A percentile compares a stretch with the other conserved stretches of the same genome.
Conservation (phyloP, 2,329 filamentous ascomycete species). For the Ascochyta rabiei region DNA sequence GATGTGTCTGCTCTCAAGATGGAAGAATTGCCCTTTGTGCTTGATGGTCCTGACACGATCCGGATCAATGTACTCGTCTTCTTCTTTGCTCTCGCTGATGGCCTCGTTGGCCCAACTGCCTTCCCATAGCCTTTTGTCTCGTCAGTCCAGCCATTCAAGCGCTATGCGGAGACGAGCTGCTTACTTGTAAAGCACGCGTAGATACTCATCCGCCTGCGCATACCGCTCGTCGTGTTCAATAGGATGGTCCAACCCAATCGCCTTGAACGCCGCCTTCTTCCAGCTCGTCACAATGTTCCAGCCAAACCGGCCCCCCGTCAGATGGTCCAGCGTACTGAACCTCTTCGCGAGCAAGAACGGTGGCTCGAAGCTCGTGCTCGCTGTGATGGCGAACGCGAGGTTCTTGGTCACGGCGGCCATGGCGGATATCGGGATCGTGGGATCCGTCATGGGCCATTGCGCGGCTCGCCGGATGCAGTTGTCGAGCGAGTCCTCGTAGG, state of each 20-base stretch:
- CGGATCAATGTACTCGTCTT: slow-evolving; percentile 64
- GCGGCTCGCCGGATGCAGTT: slow-evolving; percentile 67
- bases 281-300: slow-evolving; percentile 72
- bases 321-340: slow-evolving; percentile 67
- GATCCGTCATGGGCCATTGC: slow-evolving; percentile 70
- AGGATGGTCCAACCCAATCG: slow-evolving; percentile 63
- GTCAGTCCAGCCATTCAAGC: not conserved
- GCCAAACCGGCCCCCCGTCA: slow-evolving; percentile 65
- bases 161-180: not conserved
- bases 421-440: slow-evolving; percentile 63
- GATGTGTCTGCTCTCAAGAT: slow-evolving; percentile 54
- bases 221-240: slow-evolving; percentile 70
- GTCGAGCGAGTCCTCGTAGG: slow-evolving; percentile 64
- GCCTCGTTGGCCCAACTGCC: slow-evolving; percentile 63
- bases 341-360: slow-evolving; percentile 67
- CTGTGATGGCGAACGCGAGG: slow-evolving; percentile 67
- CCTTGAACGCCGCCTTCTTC: slow-evolving; percentile 68
- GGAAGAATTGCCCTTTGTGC: slow-evolving; percentile 63
- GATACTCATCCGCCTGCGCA: slow-evolving; percentile 71
- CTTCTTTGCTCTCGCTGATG: slow-evolving; percentile 58
- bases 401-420: slow-evolving; percentile 72
- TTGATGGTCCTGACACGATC: slow-evolving; percentile 65
- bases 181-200: slow-evolving; percentile 68
- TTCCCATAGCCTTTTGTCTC: slow-evolving; percentile 55
- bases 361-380: slow-evolving; percentile 67